These are phyloP conservation scores for Raphanus raphanistrum DNA, from an alignment of 345 rosid species.

Conservation along the genomic window DNA sequence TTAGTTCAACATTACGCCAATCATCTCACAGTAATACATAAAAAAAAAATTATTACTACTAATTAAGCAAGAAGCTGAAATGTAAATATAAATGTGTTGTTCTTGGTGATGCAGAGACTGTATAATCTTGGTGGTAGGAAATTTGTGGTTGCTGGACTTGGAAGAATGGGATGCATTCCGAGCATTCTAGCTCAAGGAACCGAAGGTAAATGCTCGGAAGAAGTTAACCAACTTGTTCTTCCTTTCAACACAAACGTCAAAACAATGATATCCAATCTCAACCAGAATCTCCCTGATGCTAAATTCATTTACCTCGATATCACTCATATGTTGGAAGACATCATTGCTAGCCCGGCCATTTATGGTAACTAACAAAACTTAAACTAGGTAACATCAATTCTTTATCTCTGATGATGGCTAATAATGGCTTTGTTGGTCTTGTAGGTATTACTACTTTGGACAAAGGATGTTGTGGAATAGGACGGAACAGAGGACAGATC, in stretches of 20 bases:
- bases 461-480: slow-evolving; percentile 90
- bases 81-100: background rate
- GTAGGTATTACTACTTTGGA: slow-evolving; percentile 72
- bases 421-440: background rate
- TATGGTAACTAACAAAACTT: slow-evolving; percentile 53
- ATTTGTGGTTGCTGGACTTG: slow-evolving; percentile 76
- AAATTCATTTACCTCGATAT: slow-evolving; percentile 63
- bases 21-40: slow-evolving; percentile 62
- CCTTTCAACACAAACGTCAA: slow-evolving; percentile 85
- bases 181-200: slow-evolving; percentile 85
- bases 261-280: slow-evolving; percentile 69
- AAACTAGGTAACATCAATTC: background rate
- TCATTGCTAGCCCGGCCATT: slow-evolving; percentile 46
- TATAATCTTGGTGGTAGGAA: slow-evolving; percentile 89
- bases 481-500: slow-evolving; percentile 83
- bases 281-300: slow-evolving; percentile 60
- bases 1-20: slow-evolving; percentile 65
- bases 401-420: background rate
- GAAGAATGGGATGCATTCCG: slow-evolving; percentile 95
- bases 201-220: slow-evolving; percentile 69
- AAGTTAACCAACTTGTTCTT: slow-evolving; percentile 67
- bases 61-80: background rate
- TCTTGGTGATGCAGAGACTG: slow-evolving; percentile 41
- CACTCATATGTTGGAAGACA: slow-evolving; percentile 60
- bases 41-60: background rate